Evolutionary conservation across 2,329 filamentous ascomycete genomes (phyloP).

Genomic region (Colletotrichum tropicicola): DNA sequence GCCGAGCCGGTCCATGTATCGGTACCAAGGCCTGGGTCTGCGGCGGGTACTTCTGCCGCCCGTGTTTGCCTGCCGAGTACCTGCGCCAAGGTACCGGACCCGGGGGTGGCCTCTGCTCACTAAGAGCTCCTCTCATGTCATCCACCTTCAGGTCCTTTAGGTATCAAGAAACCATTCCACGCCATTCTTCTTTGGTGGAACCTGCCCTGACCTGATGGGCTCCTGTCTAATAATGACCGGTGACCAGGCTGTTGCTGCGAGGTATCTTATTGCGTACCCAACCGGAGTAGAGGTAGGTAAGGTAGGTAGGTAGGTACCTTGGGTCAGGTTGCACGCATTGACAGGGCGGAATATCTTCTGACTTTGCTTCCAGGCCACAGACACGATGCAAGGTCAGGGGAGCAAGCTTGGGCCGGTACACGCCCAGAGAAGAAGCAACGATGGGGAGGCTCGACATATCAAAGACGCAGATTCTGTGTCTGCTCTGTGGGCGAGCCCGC

Average conservation of each 20-base stretch:
- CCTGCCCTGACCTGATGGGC: not conserved
- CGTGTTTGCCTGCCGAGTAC: not conserved
- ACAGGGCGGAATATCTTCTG: not conserved
- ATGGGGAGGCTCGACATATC: not conserved
- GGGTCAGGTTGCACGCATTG: too few relatives aligned
- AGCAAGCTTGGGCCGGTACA: slow-evolving; percentile 1
- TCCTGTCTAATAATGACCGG: not conserved
- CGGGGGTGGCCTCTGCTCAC: not conserved
- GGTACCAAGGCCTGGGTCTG: not conserved
- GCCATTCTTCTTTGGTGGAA: slow-evolving; percentile 7
- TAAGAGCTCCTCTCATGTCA: not conserved
- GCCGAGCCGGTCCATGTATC: not conserved
- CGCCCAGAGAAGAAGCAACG: not conserved
- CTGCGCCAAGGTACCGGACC: not conserved
- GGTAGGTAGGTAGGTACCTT: too few relatives aligned
- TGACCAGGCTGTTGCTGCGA: not conserved
- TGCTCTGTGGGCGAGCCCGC: too few relatives aligned
- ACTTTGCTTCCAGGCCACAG: not conserved
- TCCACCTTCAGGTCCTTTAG: not conserved
- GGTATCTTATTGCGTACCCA: too few relatives aligned
- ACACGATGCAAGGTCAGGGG: not conserved
- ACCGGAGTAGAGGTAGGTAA: too few relatives aligned
- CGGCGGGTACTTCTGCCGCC: not conserved
- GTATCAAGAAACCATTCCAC: slow-evolving; percentile 4
- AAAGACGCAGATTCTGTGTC: too few relatives aligned